Conservation (phyloP, 768 basidiomycete species). For the Pholiota microspora region DNA sequence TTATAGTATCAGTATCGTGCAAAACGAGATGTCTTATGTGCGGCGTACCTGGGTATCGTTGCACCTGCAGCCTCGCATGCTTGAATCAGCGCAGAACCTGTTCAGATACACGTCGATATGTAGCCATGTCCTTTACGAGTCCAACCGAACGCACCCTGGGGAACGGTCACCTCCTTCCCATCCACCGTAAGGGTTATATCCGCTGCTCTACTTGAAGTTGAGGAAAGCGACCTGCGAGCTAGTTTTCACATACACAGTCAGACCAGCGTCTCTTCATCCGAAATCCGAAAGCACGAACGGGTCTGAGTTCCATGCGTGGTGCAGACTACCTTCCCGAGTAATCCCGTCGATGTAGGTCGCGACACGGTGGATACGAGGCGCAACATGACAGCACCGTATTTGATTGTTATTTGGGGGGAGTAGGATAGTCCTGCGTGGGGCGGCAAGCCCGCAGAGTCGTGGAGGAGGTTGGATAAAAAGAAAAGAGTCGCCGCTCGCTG, state of each 20-base stretch:
- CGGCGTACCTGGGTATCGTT: slow-evolving; percentile 69
- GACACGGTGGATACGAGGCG: slow-evolving; percentile 62
- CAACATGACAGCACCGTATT: slow-evolving; percentile 45
- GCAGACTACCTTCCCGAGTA: slow-evolving; percentile 62
- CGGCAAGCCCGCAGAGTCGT: slow-evolving; percentile 30
- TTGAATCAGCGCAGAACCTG: slow-evolving; percentile 94
- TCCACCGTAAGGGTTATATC: slow-evolving; percentile 94
- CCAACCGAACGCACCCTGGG: slow-evolving; percentile 69
- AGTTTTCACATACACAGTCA: slow-evolving; percentile 6
- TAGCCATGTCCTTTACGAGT: not conserved
- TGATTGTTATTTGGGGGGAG: slow-evolving; percentile 17
- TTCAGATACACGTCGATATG: slow-evolving; percentile 11
- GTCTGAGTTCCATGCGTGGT: slow-evolving; percentile 33
- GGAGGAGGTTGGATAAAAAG: slow-evolving; percentile 26
- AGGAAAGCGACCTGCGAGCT: slow-evolving; percentile 65
- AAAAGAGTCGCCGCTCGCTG: slow-evolving; percentile 39
- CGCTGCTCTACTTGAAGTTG: slow-evolving; percentile 62
- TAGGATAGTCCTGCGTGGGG: slow-evolving; percentile 26
- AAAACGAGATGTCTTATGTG: slow-evolving; percentile 4
- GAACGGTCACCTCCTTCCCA: slow-evolving; percentile 96
- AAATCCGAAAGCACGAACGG: slow-evolving; percentile 20
- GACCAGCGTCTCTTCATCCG: not conserved
- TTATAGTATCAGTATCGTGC: slow-evolving; percentile 17
- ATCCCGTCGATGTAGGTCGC: slow-evolving; percentile 63
- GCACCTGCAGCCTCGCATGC: slow-evolving; percentile 91